phyloP scores from a whole-genome alignment of 257 asterid species.

The Paraleonurus japonicus region DNA sequence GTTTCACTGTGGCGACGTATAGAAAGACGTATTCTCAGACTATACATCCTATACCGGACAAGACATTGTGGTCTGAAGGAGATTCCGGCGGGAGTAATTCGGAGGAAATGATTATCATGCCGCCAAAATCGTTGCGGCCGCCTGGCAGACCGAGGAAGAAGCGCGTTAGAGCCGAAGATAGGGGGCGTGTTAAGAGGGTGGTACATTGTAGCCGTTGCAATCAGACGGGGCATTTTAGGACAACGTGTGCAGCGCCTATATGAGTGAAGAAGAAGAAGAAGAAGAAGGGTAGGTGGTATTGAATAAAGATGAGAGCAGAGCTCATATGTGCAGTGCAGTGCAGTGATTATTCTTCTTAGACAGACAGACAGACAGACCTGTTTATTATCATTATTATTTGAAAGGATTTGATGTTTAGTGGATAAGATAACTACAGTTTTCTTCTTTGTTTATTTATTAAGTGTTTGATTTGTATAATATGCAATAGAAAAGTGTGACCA shows the following conservation, averaged over 20 bases:
- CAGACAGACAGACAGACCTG: too few relatives aligned
- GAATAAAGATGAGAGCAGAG: constrained; percentile 27
- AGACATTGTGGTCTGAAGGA: constrained; percentile 75
- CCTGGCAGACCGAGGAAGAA: constrained; percentile 90
- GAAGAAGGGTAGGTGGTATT: too few relatives aligned
- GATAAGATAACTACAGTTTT: neutral
- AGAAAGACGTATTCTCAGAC: constrained; percentile 88
- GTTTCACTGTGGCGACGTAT: constrained; percentile 85
- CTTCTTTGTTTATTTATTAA: neutral
- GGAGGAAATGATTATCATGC: constrained; percentile 49
- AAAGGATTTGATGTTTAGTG: constrained; percentile 19
- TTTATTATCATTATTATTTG: constrained; percentile 27
- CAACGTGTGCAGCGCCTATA: constrained; percentile 94
- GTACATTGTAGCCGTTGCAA: constrained; percentile 98
- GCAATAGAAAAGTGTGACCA: constrained; percentile 14
- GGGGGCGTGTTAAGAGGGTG: constrained; percentile 79
- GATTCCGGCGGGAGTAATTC: constrained; percentile 42
- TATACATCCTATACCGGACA: constrained; percentile 88
- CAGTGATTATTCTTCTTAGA: neutral
- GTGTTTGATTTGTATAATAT: constrained; percentile 10
- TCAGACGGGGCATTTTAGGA: constrained; percentile 95
- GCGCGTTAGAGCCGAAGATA: constrained; percentile 84
- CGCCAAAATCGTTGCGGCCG: constrained; percentile 84
- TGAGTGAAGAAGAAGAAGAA: constrained; percentile 37
- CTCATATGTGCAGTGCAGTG: constrained; percentile 40